Evolutionary conservation across 108 stramenopile genomes (phyloP).

Genomic region (Nitzschia sp.): DNA sequence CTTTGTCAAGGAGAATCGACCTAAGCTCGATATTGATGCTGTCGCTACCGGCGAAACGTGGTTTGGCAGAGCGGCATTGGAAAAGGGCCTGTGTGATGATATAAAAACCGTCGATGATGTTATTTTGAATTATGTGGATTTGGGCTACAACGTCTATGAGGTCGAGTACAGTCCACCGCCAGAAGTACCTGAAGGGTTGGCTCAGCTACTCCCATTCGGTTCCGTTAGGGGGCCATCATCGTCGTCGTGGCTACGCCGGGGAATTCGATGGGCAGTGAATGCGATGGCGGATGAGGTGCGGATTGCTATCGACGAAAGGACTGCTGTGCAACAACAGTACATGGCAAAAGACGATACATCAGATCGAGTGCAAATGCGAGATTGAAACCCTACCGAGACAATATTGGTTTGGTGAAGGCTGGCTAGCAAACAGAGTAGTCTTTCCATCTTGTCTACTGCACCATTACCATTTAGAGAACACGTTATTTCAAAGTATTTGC

Average conservation of each 20-base stretch:
- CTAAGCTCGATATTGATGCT: slow-evolving; percentile 81
- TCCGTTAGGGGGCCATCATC: not conserved
- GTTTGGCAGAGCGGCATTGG: slow-evolving; percentile 89
- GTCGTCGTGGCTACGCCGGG: slow-evolving; percentile 37
- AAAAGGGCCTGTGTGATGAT: slow-evolving; percentile 85
- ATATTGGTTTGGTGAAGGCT: too few relatives aligned
- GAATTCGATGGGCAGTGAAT: slow-evolving; percentile 48
- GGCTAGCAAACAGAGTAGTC: too few relatives aligned
- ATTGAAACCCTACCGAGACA: too few relatives aligned
- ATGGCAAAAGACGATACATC: slow-evolving; percentile 62
- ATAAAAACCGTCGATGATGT: slow-evolving; percentile 86
- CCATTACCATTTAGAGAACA: too few relatives aligned
- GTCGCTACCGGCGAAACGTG: slow-evolving; percentile 96
- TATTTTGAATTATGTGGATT: slow-evolving; percentile 68
- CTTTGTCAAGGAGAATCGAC: slow-evolving; percentile 83
- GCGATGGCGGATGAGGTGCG: slow-evolving; percentile 50
- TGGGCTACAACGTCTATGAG: slow-evolving; percentile 77
- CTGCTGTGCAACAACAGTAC: slow-evolving; percentile 44
- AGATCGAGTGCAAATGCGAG: slow-evolving; percentile 29
- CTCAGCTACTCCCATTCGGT: not conserved
- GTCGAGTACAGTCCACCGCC: slow-evolving; percentile 48
- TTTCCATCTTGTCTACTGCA: too few relatives aligned
- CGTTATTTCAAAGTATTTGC: too few relatives aligned
- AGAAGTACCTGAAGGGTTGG: slow-evolving; percentile 5
- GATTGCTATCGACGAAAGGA: slow-evolving; percentile 27